Base-by-base conservation (phyloP, 768 basidiomycete species). In the Lentinula detonsa region DNA sequence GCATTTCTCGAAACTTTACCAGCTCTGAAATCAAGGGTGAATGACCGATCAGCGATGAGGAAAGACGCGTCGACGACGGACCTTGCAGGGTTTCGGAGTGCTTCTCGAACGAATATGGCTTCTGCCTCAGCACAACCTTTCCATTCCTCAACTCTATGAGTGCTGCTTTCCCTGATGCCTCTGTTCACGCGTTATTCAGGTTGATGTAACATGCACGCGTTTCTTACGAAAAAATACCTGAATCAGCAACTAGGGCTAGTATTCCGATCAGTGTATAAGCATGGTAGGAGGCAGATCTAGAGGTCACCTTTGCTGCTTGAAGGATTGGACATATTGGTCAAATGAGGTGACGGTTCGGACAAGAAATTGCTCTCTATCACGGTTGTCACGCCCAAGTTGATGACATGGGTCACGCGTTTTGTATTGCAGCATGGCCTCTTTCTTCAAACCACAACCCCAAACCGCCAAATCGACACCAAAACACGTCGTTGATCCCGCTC, bases 21-120 rank as follows among this genome's bases (percentile, higher is more conserved):
- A 89, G 88, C 70, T 91, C 89, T 92, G 65, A 9, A 57, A 18
- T 46, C 57, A 34, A 45, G 5, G 37, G 50, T 18, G 6, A 43
- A 18, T 34, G 37, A 34, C 49, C 42, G n/a, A 39, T 39, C 31
- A 13, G 37, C 37, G 13, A 15, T 66, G 21, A 23, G 15, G 23
- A 67, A 37, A 59, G 49, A 28, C 39, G 34, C 23, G 45, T 45
- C 10, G 54, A 57, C 37, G 39, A 69, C 79, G 52, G 61, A 88
- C 92, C 91, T 80, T 89, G 87, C 67, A 93, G 79, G 15, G 91
- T 91, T 69, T 92, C 90, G 5, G 88, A 88, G 66, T 85, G 78
- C 70, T 91, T 91, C 73, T 92, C 89, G 53, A 90, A 83, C 0
- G 87, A 83, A 37, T 86, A 67, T 15, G 80, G 73, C 72, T 90